Evolutionary conservation across 2,329 filamentous ascomycete species (phyloP).

Genomic region (Cadophora gregata): DNA sequence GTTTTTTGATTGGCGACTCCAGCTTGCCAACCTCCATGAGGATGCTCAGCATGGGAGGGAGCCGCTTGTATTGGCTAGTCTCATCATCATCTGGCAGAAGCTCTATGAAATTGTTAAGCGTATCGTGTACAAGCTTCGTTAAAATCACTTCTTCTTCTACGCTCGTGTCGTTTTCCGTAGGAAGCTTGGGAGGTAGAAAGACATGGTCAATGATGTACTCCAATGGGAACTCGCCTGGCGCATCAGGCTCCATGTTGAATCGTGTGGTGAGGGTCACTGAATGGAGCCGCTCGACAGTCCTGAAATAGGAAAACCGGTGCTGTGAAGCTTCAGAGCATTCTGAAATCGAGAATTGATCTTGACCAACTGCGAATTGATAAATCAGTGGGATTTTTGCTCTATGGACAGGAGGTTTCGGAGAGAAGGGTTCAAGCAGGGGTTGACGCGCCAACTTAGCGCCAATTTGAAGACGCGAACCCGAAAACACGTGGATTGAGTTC

Average conservation of each 20-base stretch:
- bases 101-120: slow-evolving; percentile 20
- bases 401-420: not conserved
- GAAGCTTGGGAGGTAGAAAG: slow-evolving; percentile 55
- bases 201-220: slow-evolving; percentile 53
- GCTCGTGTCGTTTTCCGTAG: slow-evolving; percentile 45
- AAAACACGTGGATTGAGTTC: not conserved
- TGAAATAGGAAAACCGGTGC: not conserved
- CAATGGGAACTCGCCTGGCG: slow-evolving; percentile 8
- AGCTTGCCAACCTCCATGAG: slow-evolving; percentile 16
- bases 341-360: not conserved
- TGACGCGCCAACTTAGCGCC: not conserved
- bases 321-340: not conserved
- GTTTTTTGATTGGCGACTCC: slow-evolving; percentile 14
- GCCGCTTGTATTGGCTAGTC: slow-evolving; percentile 17
- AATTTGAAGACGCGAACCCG: not conserved
- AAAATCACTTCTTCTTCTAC: slow-evolving; percentile 16
- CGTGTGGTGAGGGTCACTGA: not conserved
- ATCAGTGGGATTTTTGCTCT: not conserved
- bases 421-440: not conserved
- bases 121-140: slow-evolving; percentile 19
- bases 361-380: not conserved
- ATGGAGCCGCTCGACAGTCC: not conserved
- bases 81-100: slow-evolving; percentile 19
- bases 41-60: slow-evolving; percentile 23
- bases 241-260: slow-evolving; percentile 2